These are phyloP conservation scores for Phytophthora rubi DNA, from an alignment of 352 stramenopile genomes.

Conservation along the genomic window DNA sequence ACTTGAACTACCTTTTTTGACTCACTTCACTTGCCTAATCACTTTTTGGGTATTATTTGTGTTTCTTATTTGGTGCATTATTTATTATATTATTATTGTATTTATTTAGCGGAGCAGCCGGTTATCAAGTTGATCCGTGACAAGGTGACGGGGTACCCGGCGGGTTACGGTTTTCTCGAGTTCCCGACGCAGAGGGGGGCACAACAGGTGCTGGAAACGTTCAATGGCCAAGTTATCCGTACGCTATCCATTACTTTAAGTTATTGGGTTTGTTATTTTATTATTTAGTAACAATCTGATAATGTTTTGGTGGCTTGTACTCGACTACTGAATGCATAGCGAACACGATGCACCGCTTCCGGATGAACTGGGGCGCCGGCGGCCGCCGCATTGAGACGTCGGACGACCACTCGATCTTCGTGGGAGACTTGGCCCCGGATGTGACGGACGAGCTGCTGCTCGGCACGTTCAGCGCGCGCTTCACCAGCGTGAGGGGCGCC, in stretches of 20 bases:
- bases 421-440: constrained; percentile 90
- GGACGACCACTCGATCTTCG: constrained; percentile 92
- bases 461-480: constrained; percentile 81
- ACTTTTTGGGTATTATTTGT: constrained; percentile 2
- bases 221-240: constrained; percentile 90
- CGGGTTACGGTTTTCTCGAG: constrained; percentile 93
- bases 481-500: constrained; percentile 81
- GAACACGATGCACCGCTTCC: constrained; percentile 89
- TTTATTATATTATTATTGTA: neutral
- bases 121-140: constrained; percentile 92
- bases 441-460: constrained; percentile 91
- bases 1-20: neutral
- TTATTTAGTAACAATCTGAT: constrained; percentile 15
- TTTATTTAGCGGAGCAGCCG: constrained; percentile 66
- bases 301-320: neutral
- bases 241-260: constrained; percentile 19
- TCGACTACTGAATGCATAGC: constrained; percentile 44
- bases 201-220: constrained; percentile 85
- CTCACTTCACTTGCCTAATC: constrained; percentile 1
- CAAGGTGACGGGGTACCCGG: constrained; percentile 87
- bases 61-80: constrained; percentile 5
- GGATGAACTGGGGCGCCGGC: constrained; percentile 92
- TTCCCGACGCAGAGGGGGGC: constrained; percentile 85
- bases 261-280: neutral
- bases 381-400: constrained; percentile 84